phyloP scores from a whole-genome alignment of 495 filamentous ascomycete genomes.

The Daldinia grandis region DNA sequence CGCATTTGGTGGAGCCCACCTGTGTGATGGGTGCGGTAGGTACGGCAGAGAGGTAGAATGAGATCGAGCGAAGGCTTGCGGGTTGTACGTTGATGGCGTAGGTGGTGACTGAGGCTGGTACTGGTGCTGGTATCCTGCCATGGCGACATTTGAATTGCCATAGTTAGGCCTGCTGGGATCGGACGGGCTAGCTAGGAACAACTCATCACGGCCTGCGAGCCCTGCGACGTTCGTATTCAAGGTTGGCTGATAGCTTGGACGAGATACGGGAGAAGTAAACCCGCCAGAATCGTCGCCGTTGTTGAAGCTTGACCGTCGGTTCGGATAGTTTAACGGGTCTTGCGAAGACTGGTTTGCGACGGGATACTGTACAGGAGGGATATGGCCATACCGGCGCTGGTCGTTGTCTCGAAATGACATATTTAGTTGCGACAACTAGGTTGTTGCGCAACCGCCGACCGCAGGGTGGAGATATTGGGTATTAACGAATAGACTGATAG shows the following conservation, averaged over 20 bases:
- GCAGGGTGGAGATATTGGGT: conserved; percentile 22
- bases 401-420: conserved; percentile 66
- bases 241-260: conserved; percentile 41
- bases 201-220: conserved; percentile 55
- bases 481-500: conserved; percentile 20
- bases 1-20: conserved; percentile 42
- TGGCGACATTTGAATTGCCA: conserved; percentile 58
- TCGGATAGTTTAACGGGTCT: conserved; percentile 51
- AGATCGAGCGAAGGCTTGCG: conserved; percentile 77
- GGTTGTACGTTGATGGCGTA: conserved; percentile 76
- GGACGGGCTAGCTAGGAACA: conserved; percentile 56
- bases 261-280: conserved; percentile 57
- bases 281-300: conserved; percentile 74
- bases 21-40: conserved; percentile 49
- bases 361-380: conserved; percentile 65
- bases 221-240: conserved; percentile 44
- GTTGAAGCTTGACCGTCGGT: conserved; percentile 77
- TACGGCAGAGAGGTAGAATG: conserved; percentile 63
- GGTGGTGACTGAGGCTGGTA: conserved; percentile 66
- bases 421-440: conserved; percentile 20
- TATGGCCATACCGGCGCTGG: conserved; percentile 64
- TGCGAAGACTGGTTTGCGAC: conserved; percentile 49
- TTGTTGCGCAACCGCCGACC: conserved; percentile 24
- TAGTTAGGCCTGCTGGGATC: conserved; percentile 52
- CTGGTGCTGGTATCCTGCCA: conserved; percentile 66